These are phyloP conservation scores for Lipomyces anomalus DNA, from an alignment of 805 yeast species.

Conservation along the genomic window DNA sequence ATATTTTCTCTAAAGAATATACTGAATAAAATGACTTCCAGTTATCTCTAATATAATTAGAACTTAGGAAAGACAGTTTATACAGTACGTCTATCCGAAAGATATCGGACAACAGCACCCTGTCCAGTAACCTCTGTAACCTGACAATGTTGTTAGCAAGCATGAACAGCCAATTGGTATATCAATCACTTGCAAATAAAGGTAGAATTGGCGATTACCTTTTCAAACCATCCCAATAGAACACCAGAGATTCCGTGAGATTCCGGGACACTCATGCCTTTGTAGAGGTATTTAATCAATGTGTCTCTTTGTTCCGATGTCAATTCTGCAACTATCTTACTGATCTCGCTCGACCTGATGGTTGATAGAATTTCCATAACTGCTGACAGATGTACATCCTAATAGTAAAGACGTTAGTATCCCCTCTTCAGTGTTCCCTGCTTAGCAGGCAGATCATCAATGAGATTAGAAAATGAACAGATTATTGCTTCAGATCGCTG, in stretches of 20 bases:
- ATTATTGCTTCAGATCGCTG: constrained; percentile 1
- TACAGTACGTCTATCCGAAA: constrained; percentile 79
- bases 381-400: constrained; percentile 42
- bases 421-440: constrained; percentile 11
- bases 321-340: constrained; percentile 54
- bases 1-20: not conserved
- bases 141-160: too few species aligned
- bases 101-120: constrained; percentile 80
- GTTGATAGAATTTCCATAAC: constrained; percentile 69
- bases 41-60: not conserved
- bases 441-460: constrained; percentile 1
- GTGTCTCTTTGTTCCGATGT: constrained; percentile 63
- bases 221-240: constrained; percentile 86
- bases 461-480: not conserved
- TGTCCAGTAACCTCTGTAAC: constrained; percentile 77
- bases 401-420: constrained; percentile 6
- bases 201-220: constrained; percentile 30
- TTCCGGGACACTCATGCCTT: constrained; percentile 67
- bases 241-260: constrained; percentile 62
- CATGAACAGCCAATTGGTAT: not conserved
- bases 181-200: not conserved
- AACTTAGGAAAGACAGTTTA: constrained; percentile 31
- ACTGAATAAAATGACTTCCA: not conserved
- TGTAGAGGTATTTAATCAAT: constrained; percentile 77
- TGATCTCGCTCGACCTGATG: constrained; percentile 62